A percentile compares a stretch with the other conserved stretches of the same genome.
Evolutionary conservation across 2,329 filamentous ascomycete genomes (phyloP).

Genomic region (Rhinocladiella similis): DNA sequence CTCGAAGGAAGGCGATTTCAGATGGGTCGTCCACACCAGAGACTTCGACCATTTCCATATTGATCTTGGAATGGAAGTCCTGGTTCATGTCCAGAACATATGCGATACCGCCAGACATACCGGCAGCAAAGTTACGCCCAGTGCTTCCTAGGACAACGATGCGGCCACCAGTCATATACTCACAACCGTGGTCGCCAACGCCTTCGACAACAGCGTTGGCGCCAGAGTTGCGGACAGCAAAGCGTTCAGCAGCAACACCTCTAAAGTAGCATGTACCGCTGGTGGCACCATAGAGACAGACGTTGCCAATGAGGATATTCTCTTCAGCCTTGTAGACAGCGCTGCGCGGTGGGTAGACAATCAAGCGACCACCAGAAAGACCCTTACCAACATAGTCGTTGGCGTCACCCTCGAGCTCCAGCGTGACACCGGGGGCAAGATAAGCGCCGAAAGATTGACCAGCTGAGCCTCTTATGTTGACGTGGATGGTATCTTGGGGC

Average conservation of each 20-base stretch:
- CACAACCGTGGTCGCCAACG: conserved; percentile 92
- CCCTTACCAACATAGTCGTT: conserved; percentile 98
- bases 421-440: conserved; percentile 86
- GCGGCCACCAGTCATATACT: conserved; percentile 98
- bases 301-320: conserved; percentile 90
- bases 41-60: conserved; percentile 95
- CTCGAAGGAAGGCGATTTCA: conserved; percentile 87
- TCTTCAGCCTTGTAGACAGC: conserved; percentile 95
- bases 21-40: conserved; percentile 78
- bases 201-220: conserved; percentile 95
- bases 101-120: conserved; percentile 97
- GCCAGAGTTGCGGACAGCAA: conserved; percentile 94
- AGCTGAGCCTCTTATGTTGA: conserved; percentile 93
- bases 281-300: conserved; percentile 92
- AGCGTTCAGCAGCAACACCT: conserved; percentile 92
- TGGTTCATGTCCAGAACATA: conserved; percentile 88
- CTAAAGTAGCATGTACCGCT: conserved; percentile 93
- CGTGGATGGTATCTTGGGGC: conserved; percentile 89
- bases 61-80: conserved; percentile 91
- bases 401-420: conserved; percentile 92
- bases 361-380: conserved; percentile 86
- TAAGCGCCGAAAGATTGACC: conserved; percentile 96
- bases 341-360: conserved; percentile 86
- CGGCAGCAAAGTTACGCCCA: conserved; percentile 94
- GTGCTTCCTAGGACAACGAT: conserved; percentile 83